These are phyloP conservation scores for Pseudopithomyces maydicus DNA, from an alignment of 2,329 filamentous ascomycete species.

Conservation along the genomic window DNA sequence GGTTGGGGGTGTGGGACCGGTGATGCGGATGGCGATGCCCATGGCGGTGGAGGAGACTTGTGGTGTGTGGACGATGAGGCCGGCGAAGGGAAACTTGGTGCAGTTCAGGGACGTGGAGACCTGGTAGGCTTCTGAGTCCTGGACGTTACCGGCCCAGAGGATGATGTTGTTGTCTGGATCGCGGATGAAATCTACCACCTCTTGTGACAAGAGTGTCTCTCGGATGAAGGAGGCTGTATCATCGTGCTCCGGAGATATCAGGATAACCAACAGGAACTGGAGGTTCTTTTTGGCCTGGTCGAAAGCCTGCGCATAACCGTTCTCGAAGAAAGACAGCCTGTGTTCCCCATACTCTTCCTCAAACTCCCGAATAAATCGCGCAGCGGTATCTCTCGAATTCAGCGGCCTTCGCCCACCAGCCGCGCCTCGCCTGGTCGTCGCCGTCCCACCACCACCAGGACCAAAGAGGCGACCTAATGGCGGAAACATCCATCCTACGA, in stretches of 20 bases:
- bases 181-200: constrained; percentile 75
- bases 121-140: constrained; percentile 93
- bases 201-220: constrained; percentile 77
- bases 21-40: constrained; percentile 82
- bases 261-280: constrained; percentile 86
- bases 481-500: constrained; percentile 77
- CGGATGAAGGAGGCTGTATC: constrained; percentile 82
- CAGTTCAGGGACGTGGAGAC: constrained; percentile 85
- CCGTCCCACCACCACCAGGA: constrained; percentile 48
- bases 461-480: constrained; percentile 72
- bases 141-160: constrained; percentile 90
- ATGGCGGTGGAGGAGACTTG: constrained; percentile 83
- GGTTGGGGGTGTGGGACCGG: constrained; percentile 70
- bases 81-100: constrained; percentile 91
- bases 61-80: constrained; percentile 84
- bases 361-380: constrained; percentile 88
- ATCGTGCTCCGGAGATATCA: constrained; percentile 92
- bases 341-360: constrained; percentile 87
- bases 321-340: constrained; percentile 78
- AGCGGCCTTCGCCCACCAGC: constrained; percentile 75
- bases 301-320: constrained; percentile 88
- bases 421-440: constrained; percentile 58
- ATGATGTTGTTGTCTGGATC: constrained; percentile 79
- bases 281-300: constrained; percentile 89
- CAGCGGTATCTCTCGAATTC: constrained; percentile 84